These are phyloP conservation scores for Aspergillus udagawae DNA, from an alignment of 2,329 filamentous ascomycete genomes.

Conservation along the genomic window DNA sequence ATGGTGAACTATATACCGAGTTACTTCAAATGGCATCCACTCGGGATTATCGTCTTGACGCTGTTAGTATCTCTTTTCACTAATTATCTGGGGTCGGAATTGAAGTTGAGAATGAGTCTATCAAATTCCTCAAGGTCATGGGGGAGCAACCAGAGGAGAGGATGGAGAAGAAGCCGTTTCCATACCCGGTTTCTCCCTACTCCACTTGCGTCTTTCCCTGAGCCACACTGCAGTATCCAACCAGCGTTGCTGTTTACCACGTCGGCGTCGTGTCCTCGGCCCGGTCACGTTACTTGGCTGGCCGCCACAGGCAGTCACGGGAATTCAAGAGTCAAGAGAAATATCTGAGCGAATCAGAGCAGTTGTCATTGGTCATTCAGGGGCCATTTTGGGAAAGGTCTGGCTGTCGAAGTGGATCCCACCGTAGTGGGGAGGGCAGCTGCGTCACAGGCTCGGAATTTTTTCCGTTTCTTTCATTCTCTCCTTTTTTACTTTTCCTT, in stretches of 20 bases:
- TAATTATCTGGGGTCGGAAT: neutral
- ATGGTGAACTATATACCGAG: no score
- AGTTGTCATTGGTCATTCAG: slow-evolving; percentile 6
- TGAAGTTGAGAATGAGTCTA: neutral
- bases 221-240: neutral
- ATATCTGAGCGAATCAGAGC: slow-evolving; percentile 2
- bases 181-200: slow-evolving; percentile 2
- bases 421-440: neutral
- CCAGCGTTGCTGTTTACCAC: neutral
- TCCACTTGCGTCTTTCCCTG: neutral
- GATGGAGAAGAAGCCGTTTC: slow-evolving; percentile 6
- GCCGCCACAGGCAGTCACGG: slow-evolving; percentile 8
- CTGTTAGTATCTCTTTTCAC: neutral
- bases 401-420: neutral
- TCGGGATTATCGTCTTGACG: no score
- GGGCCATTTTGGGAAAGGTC: neutral
- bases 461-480: neutral
- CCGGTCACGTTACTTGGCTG: slow-evolving; percentile 24
- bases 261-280: slow-evolving; percentile 15
- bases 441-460: slow-evolving; percentile 6
- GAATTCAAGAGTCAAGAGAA: neutral
- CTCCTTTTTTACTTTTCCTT: neutral
- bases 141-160: neutral
- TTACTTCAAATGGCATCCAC: no score
- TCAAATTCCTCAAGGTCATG: neutral